Evolutionary conservation across 768 basidiomycete genomes (phyloP).

Genomic region (Ramaria rubella): DNA sequence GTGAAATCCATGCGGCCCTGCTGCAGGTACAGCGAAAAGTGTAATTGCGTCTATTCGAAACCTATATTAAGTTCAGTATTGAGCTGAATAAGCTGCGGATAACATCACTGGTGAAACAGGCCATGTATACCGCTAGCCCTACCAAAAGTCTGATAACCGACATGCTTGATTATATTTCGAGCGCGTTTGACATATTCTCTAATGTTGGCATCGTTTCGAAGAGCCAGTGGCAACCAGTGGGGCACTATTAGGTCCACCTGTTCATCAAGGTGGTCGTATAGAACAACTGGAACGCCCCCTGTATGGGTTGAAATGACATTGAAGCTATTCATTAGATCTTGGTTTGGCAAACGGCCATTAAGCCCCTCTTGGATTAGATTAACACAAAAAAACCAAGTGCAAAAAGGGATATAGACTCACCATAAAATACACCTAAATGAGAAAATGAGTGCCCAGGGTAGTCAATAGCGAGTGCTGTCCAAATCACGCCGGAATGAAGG

Average conservation of each 20-base stretch:
- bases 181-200: conserved; percentile 52
- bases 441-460: conserved; percentile 97
- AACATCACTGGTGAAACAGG: conserved; percentile 69
- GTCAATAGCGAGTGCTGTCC: conserved; percentile 92
- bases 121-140: conserved; percentile 84
- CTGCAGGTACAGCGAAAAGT: conserved; percentile 78
- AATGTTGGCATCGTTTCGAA: conserved; percentile 39
- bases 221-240: conserved; percentile 39
- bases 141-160: conserved; percentile 72
- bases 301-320: conserved; percentile 63
- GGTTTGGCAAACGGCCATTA: conserved; percentile 93
- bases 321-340: conserved; percentile 86
- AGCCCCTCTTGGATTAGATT: conserved; percentile 65
- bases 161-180: conserved; percentile 62
- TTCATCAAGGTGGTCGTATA: conserved; percentile 71
- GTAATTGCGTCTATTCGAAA: conserved; percentile 95
- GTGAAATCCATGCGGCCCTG: conserved; percentile 93
- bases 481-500: conserved; percentile 79
- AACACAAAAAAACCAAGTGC: not conserved
- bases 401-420: conserved; percentile 35
- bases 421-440: conserved; percentile 91
- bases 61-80: conserved; percentile 32
- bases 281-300: conserved; percentile 66
- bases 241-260: conserved; percentile 26
- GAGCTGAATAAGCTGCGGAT: conserved; percentile 15